Evolutionary conservation across 2,329 filamentous ascomycete species (phyloP), one percentile per base, ranked within the genome.

Genomic region (Beauveria sp.): DNA sequence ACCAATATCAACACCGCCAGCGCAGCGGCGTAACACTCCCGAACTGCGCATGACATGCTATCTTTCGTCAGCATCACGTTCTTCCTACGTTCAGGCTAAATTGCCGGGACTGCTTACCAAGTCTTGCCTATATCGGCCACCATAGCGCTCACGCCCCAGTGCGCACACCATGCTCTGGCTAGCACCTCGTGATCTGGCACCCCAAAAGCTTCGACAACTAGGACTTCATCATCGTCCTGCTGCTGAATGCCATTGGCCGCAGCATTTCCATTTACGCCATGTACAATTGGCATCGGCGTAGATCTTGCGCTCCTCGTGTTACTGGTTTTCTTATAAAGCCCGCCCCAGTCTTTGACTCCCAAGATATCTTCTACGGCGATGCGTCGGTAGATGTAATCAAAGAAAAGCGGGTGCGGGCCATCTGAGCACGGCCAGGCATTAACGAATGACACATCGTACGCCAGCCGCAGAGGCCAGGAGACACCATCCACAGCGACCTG

Each of bases 141-240:
- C 20, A 92, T 76, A 1, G 89, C 88, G 69, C 82, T 86, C 67
- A 90, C 74, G 2, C 89, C 89, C 83, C 88, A 90, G 68, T 90
- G 87, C 61, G 87, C 83, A 71, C 88, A 91, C 89, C 89, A 92
- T 7, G 89, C 88, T 64, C 89, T 78, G 1, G 87, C 88, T 67
- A 92, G 80, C 4, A 91, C 88, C 72, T 91, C 89, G 66, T 91
- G 91, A 72, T 91, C 89, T 54, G 79, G 78, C 24, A 88, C 87
- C 1, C 89, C 89, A 70, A 89, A 86, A 0, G 88, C 87, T 74
- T 91, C 87, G 16, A 91, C 80, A 5, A 88, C 86, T 9, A 92
- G 76, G 3, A 92, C 88, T 66, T 83, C 83, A 66, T 88, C 87
- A 28, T 84, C 77, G 60, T 87, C 83, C 20, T 79, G 75, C 16